Percentiles rank a stretch among this genome's conserved stretches.
Evolutionary conservation across 140 eudicot genomes (phyloP).

Genomic region (Cichorium intybus): DNA sequence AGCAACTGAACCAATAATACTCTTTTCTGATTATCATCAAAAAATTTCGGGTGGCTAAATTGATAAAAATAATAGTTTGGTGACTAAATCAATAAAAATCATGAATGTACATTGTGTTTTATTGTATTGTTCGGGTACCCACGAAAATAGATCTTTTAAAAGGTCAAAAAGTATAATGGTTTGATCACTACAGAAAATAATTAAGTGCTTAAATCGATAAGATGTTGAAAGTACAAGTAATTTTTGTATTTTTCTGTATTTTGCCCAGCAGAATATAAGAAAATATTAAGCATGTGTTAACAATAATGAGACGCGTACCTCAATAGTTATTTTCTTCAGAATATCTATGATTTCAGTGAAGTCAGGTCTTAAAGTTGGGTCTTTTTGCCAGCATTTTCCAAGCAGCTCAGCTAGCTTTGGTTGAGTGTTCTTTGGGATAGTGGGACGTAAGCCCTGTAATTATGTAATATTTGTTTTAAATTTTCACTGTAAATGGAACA

Average conservation of each 20-base stretch:
- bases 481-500: background rate
- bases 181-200: too few species aligned
- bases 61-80: too few species aligned
- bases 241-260: background rate
- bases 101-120: too few species aligned
- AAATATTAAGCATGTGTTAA: slow-evolving; percentile 1
- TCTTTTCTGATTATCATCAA: too few species aligned
- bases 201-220: background rate
- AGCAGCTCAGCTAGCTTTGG: slow-evolving; percentile 77
- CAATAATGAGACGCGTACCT: slow-evolving; percentile 42
- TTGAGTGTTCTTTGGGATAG: slow-evolving; percentile 76
- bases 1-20: too few species aligned
- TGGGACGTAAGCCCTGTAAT: slow-evolving; percentile 80
- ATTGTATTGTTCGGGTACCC: too few species aligned
- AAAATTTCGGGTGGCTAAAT: background rate
- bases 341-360: slow-evolving; percentile 66
- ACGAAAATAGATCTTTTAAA: too few species aligned
- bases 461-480: background rate
- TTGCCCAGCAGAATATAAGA: background rate
- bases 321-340: slow-evolving; percentile 53
- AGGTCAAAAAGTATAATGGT: too few species aligned
- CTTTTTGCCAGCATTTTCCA: slow-evolving; percentile 93
- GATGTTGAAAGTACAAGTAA: background rate
- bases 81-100: too few species aligned
- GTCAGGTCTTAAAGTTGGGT: slow-evolving; percentile 81